phyloP scores from a whole-genome alignment of 2,329 filamentous ascomycete genomes.

The Plenodomus lindquistii region DNA sequence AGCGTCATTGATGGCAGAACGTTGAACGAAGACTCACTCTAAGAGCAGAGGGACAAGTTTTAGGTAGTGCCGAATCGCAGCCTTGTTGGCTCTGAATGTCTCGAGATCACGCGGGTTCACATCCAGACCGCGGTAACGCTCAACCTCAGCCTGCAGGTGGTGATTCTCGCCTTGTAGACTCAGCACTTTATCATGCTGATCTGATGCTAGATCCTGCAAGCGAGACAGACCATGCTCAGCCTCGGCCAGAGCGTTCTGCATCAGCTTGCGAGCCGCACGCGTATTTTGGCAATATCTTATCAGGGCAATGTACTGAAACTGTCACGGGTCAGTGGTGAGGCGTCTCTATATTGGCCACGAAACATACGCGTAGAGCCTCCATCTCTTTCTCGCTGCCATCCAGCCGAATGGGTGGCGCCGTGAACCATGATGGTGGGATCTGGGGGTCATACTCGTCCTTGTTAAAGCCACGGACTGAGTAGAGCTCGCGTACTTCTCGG shows the following conservation, averaged over 20 bases:
- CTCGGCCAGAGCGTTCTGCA: conserved; percentile 13
- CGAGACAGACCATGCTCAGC: conserved; percentile 30
- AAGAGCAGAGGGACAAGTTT: conserved; percentile 30
- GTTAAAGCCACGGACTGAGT: conserved; percentile 50
- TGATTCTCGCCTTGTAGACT: conserved; percentile 27
- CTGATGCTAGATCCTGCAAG: conserved; percentile 40
- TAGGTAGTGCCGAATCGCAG: conserved; percentile 32
- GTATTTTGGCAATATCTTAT: conserved; percentile 32
- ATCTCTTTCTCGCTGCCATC: conserved; percentile 41
- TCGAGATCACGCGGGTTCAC: conserved; percentile 23
- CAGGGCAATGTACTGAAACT: conserved; percentile 54
- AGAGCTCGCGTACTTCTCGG: conserved; percentile 43
- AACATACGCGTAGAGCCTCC: conserved; percentile 49
- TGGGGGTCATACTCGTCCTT: conserved; percentile 48
- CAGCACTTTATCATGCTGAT: conserved; percentile 38
- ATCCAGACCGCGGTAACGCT: conserved; percentile 19
- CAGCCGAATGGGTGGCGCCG: conserved; percentile 50
- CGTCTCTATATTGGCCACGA: background rate
- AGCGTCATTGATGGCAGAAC: conserved; percentile 1
- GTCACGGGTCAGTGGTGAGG: conserved; percentile 10
- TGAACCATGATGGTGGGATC: conserved; percentile 51
- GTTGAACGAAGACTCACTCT: conserved; percentile 22
- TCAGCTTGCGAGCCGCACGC: conserved; percentile 22
- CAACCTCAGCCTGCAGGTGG: conserved; percentile 20
- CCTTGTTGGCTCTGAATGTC: conserved; percentile 24